Evolutionary conservation across 192 early-diverging fungal genomes (phyloP), one percentile per base, ranked within the genome.

Genomic region (Backusella circina): DNA sequence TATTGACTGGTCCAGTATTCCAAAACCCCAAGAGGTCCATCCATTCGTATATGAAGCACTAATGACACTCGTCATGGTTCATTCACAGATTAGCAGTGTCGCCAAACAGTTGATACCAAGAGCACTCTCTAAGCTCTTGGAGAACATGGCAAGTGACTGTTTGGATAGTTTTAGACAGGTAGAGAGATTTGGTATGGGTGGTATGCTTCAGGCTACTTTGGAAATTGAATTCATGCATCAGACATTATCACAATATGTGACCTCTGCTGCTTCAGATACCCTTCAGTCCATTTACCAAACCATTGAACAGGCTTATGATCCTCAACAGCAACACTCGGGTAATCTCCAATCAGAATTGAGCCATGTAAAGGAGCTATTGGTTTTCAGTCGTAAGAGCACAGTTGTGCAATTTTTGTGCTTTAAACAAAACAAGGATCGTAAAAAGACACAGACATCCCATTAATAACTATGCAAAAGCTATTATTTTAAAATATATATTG

Each of bases 201-300:
- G 97, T 8, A 95, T 96, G 92, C 80, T 98, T 54, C 97, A 97
- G 86, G 95, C 94, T n/a, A 94, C 93, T 7, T 82, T 97, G 6
- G 97, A 99, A 82, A 93, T 91, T 68, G 91, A 96, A 80, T 93
- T 97, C 71, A 90, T 98, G 77, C 90, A 95, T 75, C 92, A 92
- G 79, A 95, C 92, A 1, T 77, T 99, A 37, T 81, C 90, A 23
- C 85, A 89, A 75, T 99, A 94, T 82, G 86, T 94, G 73, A 91
- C 89, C 5, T 80, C 88, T 15, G 73, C 83, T 16, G 89, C 94
- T 7, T 85, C 84, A 44, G 86, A 91, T 73, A 86, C 92, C 36
- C 84, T 97, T 73, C 87, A 88, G 38, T 86, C 91, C 61, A 92
- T 98, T 38, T 93, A 95, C 79, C 84, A 87, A 47, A 87, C 89